A percentile compares a stretch with the other conserved stretches of the same genome.
Conservation (phyloP, 2,329 filamentous ascomycete genomes). For the Didymella arachidicola region DNA sequence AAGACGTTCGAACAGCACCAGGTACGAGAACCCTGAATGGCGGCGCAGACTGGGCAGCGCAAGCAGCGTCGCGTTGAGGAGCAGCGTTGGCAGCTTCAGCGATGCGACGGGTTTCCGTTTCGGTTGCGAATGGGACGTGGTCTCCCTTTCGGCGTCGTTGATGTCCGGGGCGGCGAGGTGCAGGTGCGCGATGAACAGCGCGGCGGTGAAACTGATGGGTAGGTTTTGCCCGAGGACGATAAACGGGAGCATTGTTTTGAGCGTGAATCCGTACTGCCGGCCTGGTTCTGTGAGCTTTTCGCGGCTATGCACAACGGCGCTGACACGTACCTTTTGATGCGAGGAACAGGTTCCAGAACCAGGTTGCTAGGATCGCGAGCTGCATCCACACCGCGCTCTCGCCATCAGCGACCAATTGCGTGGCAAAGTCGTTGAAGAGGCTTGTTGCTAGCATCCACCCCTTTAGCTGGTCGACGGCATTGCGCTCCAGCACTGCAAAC, state of each 20-base stretch:
- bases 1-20: slow-evolving; percentile 31
- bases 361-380: slow-evolving; percentile 34
- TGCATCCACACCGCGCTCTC: slow-evolving; percentile 40
- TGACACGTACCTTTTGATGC: slow-evolving; percentile 32
- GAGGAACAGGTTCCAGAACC: slow-evolving; percentile 45
- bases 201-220: slow-evolving; percentile 38
- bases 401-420: slow-evolving; percentile 36
- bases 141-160: slow-evolving; percentile 10
- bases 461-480: slow-evolving; percentile 20
- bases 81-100: slow-evolving; percentile 34
- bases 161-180: slow-evolving; percentile 33
- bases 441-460: slow-evolving; percentile 41
- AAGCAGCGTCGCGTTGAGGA: slow-evolving; percentile 37
- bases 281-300: slow-evolving; percentile 16
- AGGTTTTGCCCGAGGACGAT: slow-evolving; percentile 42
- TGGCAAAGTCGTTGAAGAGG: slow-evolving; percentile 41
- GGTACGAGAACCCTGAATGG: slow-evolving; percentile 28
- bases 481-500: neutral
- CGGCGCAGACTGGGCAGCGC: slow-evolving; percentile 28
- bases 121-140: neutral
- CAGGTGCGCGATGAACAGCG: slow-evolving; percentile 39
- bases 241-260: slow-evolving; percentile 29
- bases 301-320: too few relatives aligned
- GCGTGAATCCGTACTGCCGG: slow-evolving; percentile 21
- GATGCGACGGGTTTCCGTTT: slow-evolving; percentile 26